These are phyloP conservation scores for Ganoderma sp. DNA, from an alignment of 1,284 basidiomycete genomes.

Conservation along the genomic window DNA sequence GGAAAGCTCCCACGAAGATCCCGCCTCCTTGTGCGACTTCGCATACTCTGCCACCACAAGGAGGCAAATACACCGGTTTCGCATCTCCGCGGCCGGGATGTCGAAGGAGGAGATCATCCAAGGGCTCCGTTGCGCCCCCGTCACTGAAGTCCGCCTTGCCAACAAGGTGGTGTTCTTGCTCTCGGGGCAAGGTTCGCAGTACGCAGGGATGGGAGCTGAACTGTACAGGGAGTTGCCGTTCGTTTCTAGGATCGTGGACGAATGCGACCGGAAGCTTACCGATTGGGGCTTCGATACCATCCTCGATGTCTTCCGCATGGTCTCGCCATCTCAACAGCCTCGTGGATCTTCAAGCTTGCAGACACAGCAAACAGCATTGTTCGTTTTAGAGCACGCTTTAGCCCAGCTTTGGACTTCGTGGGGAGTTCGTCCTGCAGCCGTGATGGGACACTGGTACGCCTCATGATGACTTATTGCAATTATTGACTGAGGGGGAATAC, in stretches of 20 bases:
- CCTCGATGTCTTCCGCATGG: constrained; percentile 49
- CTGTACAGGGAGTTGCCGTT: constrained; percentile 55
- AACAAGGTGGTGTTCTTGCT: constrained; percentile 64
- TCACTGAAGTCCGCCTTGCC: constrained; percentile 39
- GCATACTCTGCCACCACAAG: constrained; percentile 71
- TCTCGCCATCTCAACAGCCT: constrained; percentile 29
- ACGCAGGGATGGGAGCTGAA: constrained; percentile 63
- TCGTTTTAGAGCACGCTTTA: constrained; percentile 66
- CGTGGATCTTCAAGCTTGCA: constrained; percentile 46
- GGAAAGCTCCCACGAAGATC: constrained; percentile 36
- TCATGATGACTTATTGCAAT: background rate
- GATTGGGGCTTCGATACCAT: constrained; percentile 58
- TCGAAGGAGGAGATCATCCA: constrained; percentile 51
- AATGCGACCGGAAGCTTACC: constrained; percentile 58
- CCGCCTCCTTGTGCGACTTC: constrained; percentile 51
- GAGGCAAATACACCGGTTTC: constrained; percentile 58
- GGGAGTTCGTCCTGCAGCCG: constrained; percentile 62
- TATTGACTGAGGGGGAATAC: constrained; percentile 15
- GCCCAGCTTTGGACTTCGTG: constrained; percentile 66
- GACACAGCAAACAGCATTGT: constrained; percentile 58
- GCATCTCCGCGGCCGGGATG: constrained; percentile 54
- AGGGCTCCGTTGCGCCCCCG: constrained; percentile 47
- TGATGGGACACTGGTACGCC: constrained; percentile 72
- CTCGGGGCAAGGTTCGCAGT: constrained; percentile 73
- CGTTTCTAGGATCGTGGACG: constrained; percentile 58